Percentiles rank a stretch among this genome's conserved stretches.
These are phyloP conservation scores for Kwoniella dendrophila DNA, from an alignment of 768 basidiomycete species.

Conservation along the genomic window DNA sequence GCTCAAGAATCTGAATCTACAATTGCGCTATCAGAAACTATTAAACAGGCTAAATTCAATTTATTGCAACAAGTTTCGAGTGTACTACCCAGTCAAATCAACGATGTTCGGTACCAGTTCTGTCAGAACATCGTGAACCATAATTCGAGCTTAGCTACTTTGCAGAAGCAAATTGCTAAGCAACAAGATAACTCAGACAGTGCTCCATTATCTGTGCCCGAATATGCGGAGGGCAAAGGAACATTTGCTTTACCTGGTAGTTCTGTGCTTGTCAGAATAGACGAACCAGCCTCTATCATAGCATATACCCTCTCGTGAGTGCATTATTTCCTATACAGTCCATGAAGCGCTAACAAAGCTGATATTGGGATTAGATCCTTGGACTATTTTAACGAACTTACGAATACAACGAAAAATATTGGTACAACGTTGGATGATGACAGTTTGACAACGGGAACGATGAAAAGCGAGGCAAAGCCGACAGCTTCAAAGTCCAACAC, in stretches of 20 bases:
- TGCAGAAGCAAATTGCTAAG: constrained; percentile 10
- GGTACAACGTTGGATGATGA: constrained; percentile 1
- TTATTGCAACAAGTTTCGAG: constrained; percentile 1
- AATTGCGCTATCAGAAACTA: neutral
- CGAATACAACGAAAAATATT: constrained; percentile 6
- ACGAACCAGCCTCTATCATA: constrained; percentile 47
- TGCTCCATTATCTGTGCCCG: constrained; percentile 12
- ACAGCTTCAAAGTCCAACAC: neutral
- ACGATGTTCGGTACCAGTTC: constrained; percentile 30
- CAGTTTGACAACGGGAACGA: neutral
- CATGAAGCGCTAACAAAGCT: no score
- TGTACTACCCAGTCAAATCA: constrained; percentile 27
- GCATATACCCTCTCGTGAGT: constrained; percentile 49
- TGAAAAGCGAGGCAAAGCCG: neutral
- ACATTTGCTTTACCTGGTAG: constrained; percentile 41
- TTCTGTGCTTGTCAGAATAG: constrained; percentile 35
- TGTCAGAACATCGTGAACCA: neutral
- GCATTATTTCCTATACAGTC: no score
- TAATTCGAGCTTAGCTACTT: constrained; percentile 5
- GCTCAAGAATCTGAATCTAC: neutral
- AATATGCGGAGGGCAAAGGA: constrained; percentile 12
- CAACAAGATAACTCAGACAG: neutral
- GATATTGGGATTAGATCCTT: constrained; percentile 25
- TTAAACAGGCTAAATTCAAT: neutral
- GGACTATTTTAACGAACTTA: constrained; percentile 40